These are phyloP conservation scores for Aureobasidium namibiae DNA, from an alignment of 2,329 filamentous ascomycete species.

Conservation along the genomic window DNA sequence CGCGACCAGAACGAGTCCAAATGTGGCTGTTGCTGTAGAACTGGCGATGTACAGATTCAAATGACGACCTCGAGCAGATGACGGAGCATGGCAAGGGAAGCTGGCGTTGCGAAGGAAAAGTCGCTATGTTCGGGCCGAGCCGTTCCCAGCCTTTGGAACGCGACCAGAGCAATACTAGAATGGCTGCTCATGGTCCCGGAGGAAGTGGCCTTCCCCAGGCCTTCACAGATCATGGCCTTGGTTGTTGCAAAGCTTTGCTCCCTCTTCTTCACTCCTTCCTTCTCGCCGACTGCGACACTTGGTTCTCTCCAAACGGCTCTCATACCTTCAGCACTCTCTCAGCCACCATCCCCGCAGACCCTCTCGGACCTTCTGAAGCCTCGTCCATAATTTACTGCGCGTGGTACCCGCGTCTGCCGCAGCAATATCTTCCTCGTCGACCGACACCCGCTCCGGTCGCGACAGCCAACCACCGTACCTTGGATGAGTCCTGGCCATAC, in stretches of 20 bases:
- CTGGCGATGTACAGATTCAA: background rate
- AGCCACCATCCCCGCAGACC: constrained; percentile 1
- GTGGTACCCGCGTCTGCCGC: constrained; percentile 21
- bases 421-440: constrained; percentile 14
- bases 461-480: constrained; percentile 21
- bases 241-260: constrained; percentile 24
- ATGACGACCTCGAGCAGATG: background rate
- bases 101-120: constrained; percentile 2
- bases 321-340: constrained; percentile 21
- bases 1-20: constrained; percentile 6
- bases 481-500: background rate
- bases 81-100: background rate
- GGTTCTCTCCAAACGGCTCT: constrained; percentile 20
- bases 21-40: background rate
- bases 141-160: background rate
- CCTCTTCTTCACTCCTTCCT: constrained; percentile 24
- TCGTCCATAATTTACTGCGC: constrained; percentile 33
- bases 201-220: constrained; percentile 1
- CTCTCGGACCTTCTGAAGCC: constrained; percentile 6
- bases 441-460: constrained; percentile 23
- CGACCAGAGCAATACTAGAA: background rate
- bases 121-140: background rate
- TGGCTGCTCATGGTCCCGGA: background rate
- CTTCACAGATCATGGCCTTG: constrained; percentile 5
- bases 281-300: constrained; percentile 19